These are phyloP conservation scores for Tricholoma furcatifolium DNA, from an alignment of 768 basidiomycete species.

Conservation along the genomic window DNA sequence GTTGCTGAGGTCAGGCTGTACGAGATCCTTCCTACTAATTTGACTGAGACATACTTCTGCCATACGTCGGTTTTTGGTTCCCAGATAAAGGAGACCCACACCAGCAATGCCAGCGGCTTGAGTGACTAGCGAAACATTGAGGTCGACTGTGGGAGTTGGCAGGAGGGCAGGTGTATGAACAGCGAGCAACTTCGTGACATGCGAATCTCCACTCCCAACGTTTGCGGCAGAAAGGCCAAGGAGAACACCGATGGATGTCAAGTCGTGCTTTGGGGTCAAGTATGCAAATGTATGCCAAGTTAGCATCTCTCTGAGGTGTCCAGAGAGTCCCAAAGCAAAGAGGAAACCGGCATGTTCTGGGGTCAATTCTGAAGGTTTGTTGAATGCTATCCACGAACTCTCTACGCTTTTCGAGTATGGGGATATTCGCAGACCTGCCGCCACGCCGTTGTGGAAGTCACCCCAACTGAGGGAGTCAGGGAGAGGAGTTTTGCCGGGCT, in stretches of 20 bases:
- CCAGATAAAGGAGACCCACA: conserved; percentile 87
- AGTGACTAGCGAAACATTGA: conserved; percentile 87
- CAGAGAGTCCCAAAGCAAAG: conserved; percentile 87
- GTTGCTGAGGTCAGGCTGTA: conserved; percentile 79
- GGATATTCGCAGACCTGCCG: conserved; percentile 83
- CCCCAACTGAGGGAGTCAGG: conserved; percentile 83
- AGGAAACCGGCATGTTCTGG: conserved; percentile 97
- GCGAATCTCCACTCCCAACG: conserved; percentile 78
- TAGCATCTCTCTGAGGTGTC: conserved; percentile 85
- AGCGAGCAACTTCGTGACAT: conserved; percentile 88
- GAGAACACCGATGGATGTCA: conserved; percentile 90
- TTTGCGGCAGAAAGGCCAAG: conserved; percentile 93
- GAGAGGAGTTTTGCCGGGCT: conserved; percentile 66
- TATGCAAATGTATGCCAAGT: conserved; percentile 97
- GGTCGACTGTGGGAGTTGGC: conserved; percentile 80
- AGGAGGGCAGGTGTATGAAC: conserved; percentile 93
- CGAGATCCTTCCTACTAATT: conserved; percentile 74
- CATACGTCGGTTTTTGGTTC: conserved; percentile 85
- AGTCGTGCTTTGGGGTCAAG: conserved; percentile 93
- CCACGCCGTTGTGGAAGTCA: conserved; percentile 98
- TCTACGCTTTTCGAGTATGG: conserved; percentile 76
- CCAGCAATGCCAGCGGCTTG: conserved; percentile 88
- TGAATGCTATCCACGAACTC: conserved; percentile 95
- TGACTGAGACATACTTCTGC: conserved; percentile 90
- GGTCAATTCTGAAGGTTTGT: conserved; percentile 87